Evolutionary conservation across 805 yeast species (phyloP).

Genomic region (Starmerella floricola): DNA sequence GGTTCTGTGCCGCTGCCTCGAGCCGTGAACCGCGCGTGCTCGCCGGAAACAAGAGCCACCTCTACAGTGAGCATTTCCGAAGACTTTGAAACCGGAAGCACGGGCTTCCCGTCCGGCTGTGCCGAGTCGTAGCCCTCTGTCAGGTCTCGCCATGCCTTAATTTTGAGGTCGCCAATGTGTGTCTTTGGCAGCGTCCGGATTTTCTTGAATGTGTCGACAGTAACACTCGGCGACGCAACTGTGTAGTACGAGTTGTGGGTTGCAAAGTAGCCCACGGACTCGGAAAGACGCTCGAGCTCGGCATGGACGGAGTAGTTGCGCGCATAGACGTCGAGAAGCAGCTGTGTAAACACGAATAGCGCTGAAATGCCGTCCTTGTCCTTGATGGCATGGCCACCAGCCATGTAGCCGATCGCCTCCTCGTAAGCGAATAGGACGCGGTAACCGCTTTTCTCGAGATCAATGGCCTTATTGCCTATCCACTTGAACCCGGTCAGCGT

Average conservation of each 20-base stretch:
- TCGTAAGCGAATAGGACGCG: constrained; percentile 82
- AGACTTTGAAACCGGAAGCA: constrained; percentile 53
- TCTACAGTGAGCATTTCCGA: constrained; percentile 80
- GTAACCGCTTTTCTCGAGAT: constrained; percentile 50
- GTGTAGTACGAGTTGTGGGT: constrained; percentile 80
- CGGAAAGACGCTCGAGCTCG: constrained; percentile 46
- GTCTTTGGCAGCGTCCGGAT: constrained; percentile 40
- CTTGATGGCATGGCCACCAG: constrained; percentile 39
- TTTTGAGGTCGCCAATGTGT: constrained; percentile 44
- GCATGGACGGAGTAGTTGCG: constrained; percentile 31
- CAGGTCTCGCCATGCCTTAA: constrained; percentile 67
- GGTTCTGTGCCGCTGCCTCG: constrained; percentile 98
- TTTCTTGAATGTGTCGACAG: constrained; percentile 43
- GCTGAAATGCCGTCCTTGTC: constrained; percentile 94
- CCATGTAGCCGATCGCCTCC: constrained; percentile 95
- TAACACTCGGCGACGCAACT: constrained; percentile 42
- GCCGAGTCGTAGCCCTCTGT: constrained; percentile 70
- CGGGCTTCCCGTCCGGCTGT: constrained; percentile 46
- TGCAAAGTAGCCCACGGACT: constrained; percentile 65
- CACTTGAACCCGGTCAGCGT: constrained; percentile 95
- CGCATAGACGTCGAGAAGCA: constrained; percentile 41
- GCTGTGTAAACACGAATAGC: constrained; percentile 58
- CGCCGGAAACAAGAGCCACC: constrained; percentile 29
- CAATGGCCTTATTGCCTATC: constrained; percentile 84
- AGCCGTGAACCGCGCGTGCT: constrained; percentile 58